Evolutionary conservation across 352 stramenopile genomes (phyloP).

Genomic region (Globisporangium middletonii): DNA sequence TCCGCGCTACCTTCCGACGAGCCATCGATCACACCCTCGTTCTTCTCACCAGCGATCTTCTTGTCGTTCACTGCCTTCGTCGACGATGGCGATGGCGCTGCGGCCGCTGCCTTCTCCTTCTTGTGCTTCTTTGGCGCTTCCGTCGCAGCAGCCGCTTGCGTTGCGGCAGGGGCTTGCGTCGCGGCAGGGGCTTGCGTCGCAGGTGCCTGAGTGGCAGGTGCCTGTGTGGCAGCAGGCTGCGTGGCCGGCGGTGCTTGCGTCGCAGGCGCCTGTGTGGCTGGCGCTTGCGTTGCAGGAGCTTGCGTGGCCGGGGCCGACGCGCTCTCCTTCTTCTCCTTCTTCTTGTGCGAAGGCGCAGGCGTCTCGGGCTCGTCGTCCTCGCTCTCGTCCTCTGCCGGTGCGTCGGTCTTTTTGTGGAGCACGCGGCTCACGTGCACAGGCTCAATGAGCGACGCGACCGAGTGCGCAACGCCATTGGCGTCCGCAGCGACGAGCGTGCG

Average conservation of each 20-base stretch:
- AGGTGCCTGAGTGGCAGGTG: background rate
- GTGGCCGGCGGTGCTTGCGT: constrained; percentile 12
- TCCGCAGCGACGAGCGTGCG: constrained; percentile 10
- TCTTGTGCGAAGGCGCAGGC: constrained; percentile 11
- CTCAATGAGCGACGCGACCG: constrained; percentile 16
- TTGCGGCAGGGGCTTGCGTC: constrained; percentile 9
- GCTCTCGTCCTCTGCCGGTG: constrained; percentile 12
- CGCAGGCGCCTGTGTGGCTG: constrained; percentile 3
- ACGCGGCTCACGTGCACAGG: constrained; percentile 23
- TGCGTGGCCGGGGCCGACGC: constrained; percentile 5
- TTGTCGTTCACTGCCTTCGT: constrained; percentile 39
- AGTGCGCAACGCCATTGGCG: constrained; percentile 15
- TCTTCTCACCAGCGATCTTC: constrained; percentile 67
- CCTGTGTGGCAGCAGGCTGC: constrained; percentile 5
- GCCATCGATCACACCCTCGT: constrained; percentile 69
- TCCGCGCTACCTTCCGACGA: constrained; percentile 73
- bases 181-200: background rate
- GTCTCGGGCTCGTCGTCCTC: constrained; percentile 16
- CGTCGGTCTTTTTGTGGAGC: constrained; percentile 20
- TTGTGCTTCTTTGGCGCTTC: constrained; percentile 21
- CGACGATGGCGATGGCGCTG: background rate
- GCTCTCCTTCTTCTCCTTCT: constrained; percentile 29
- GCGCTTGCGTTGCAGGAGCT: constrained; percentile 22
- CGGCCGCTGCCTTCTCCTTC: constrained; percentile 22
- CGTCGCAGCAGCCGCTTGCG: constrained; percentile 9